Base-by-base conservation (phyloP, 352 stramenopile species). In the Pythium inflatum region DNA sequence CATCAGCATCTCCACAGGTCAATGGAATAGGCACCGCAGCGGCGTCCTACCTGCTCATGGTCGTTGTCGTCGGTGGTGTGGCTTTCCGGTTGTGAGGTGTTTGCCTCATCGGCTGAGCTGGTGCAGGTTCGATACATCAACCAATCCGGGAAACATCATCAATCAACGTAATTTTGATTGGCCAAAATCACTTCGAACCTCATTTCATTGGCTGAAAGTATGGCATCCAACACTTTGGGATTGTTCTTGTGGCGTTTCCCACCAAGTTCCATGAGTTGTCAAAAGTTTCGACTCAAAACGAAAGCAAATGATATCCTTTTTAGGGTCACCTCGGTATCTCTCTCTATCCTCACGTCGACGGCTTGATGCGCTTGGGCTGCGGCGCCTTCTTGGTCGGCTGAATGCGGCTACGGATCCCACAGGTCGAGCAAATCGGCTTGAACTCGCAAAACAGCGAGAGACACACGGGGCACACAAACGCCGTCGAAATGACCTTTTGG, bases 381-480 rank as follows among this genome's bases (percentile, higher is more conserved):
- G 81, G 70, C 0, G 72, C 71, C 54, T 89, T 90, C 64, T 89
- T 92, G 62, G 80, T 81, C 0, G 85, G 86, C 55, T 92, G 80
- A 58, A 95, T 88, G 71, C 86, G 88, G 53, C 85, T 95, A 49
- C 88, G 85, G 43, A 95, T 93, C 40, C 88, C 88, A 58, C 88
- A 95, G 5, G 88, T 95, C n/a, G 86, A 93, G 70, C 88, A 95
- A 41, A 94, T 92, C 40, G 88, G 88, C 66, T 85, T 80, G 71
- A 95, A 95, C 62, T 94, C 85, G 60, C 88, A 95, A 73, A 95
- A 95, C 24, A 95, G 83, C 62, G 88, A 95, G 38, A 95, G 85
- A 56, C 88, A 95, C 62, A 96, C 89, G 24, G 89, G 89, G 53
- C 89, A 96, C 6, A 96, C 89, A 43, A 80, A 96, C 1, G 88